These are phyloP conservation scores for Cryptococcus amylolentus DNA, from an alignment of 1,284 basidiomycete genomes.

Conservation along the genomic window DNA sequence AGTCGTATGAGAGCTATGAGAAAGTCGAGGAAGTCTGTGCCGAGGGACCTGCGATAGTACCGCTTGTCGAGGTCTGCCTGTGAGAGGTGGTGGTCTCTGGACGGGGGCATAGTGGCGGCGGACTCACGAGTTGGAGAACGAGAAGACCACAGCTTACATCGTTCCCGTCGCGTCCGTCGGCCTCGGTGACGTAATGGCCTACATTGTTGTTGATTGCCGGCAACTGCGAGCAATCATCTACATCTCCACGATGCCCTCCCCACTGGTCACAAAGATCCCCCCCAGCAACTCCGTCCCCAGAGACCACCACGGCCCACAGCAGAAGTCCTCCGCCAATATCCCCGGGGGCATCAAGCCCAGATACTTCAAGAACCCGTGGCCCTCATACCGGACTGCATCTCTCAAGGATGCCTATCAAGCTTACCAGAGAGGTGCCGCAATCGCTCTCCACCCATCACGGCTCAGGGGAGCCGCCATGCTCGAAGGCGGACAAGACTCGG, in stretches of 20 bases:
- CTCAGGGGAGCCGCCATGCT: constrained; percentile 6
- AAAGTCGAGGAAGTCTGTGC: constrained; percentile 40
- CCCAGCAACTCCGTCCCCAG: not conserved
- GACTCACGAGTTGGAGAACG: not conserved
- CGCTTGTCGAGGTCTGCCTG: not conserved
- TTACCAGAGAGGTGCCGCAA: constrained; percentile 42
- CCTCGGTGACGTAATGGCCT: not conserved
- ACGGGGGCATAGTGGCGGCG: not conserved
- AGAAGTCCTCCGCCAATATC: not conserved
- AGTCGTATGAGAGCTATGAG: constrained; percentile 26
- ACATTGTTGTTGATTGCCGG: not conserved
- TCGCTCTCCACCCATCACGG: constrained; percentile 26
- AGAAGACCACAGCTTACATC: not conserved
- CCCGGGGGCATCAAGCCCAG: constrained; percentile 15
- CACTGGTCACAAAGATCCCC: constrained; percentile 4
- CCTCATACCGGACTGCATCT: constrained; percentile 40
- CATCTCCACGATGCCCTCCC: not conserved
- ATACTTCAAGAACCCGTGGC: constrained; percentile 49
- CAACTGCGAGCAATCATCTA: not conserved
- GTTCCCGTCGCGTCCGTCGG: not conserved
- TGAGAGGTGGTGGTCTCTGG: not conserved
- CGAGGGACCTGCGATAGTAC: constrained; percentile 2
- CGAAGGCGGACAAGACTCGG: constrained; percentile 5
- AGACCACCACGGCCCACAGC: constrained; percentile 23
- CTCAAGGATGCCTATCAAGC: constrained; percentile 39